Evolutionary conservation across 192 early-diverging fungal species (phyloP).

Genomic region (Podila epicladia): DNA sequence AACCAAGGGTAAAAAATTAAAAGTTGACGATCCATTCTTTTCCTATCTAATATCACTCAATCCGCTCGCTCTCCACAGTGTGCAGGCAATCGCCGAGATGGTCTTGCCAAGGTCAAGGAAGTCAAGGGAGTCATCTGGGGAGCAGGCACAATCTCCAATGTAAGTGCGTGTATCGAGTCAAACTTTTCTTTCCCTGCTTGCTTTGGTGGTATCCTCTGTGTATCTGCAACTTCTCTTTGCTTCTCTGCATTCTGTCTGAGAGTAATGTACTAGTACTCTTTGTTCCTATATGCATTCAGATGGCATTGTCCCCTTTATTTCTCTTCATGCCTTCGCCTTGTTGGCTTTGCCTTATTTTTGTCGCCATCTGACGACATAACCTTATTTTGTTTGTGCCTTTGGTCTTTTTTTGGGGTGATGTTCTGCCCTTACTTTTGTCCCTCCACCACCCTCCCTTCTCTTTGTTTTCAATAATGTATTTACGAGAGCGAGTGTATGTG

Average conservation of each 20-base stretch:
- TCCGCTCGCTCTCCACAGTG: conserved; percentile 60
- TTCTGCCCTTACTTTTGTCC: not conserved
- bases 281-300: too few relatives aligned
- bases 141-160: conserved; percentile 80
- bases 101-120: conserved; percentile 76
- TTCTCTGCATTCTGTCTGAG: not conserved
- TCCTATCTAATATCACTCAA: not conserved
- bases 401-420: not conserved
- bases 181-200: not conserved
- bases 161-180: conserved; percentile 43
- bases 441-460: too few relatives aligned
- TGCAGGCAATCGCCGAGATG: conserved; percentile 83
- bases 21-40: not conserved
- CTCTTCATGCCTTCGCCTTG: not conserved
- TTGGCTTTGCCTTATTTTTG: not conserved
- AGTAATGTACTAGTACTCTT: too few relatives aligned
- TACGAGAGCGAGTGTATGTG: too few relatives aligned
- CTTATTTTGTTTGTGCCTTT: not conserved
- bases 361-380: conserved; percentile 10
- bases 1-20: not conserved
- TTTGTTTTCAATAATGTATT: too few relatives aligned
- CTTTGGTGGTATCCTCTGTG: not conserved
- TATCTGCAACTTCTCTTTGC: not conserved
- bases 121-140: conserved; percentile 87
- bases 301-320: not conserved